phyloP scores from a whole-genome alignment of 805 yeast genomes.

The Yarrowia alimentaria region DNA sequence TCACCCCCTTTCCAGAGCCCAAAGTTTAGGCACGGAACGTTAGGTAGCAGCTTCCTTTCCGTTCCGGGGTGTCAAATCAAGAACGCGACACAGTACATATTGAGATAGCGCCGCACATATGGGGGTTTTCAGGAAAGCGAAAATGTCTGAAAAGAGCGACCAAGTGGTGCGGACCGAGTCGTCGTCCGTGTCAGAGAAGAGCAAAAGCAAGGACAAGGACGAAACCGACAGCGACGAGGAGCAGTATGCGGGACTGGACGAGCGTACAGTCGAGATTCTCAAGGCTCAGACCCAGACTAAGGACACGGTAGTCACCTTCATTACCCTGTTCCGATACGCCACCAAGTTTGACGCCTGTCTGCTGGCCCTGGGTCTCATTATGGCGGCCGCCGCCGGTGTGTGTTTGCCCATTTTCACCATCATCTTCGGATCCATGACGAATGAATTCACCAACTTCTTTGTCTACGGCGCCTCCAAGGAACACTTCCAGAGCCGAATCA shows the following conservation, averaged over 20 bases:
- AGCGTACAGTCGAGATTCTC: constrained; percentile 39
- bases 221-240: constrained; percentile 30
- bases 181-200: constrained; percentile 8
- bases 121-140: constrained; percentile 15
- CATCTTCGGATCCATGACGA: constrained; percentile 44
- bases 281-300: constrained; percentile 38
- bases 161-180: constrained; percentile 15
- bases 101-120: neutral
- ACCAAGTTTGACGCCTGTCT: constrained; percentile 36
- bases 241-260: constrained; percentile 36
- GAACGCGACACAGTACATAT: no score
- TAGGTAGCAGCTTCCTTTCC: no score
- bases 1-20: no score
- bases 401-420: constrained; percentile 45
- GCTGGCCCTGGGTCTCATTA: constrained; percentile 37
- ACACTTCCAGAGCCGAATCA: constrained; percentile 40
- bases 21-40: no score
- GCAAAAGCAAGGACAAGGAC: constrained; percentile 7
- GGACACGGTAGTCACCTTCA: constrained; percentile 33
- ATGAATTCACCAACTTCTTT: constrained; percentile 40
- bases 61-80: no score
- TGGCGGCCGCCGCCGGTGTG: constrained; percentile 43
- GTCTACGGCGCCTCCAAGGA: constrained; percentile 33
- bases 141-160: neutral
- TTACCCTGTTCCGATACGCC: constrained; percentile 42